Evolutionary conservation across 2,329 filamentous ascomycete species (phyloP).

Genomic region (Fusarium sp.): DNA sequence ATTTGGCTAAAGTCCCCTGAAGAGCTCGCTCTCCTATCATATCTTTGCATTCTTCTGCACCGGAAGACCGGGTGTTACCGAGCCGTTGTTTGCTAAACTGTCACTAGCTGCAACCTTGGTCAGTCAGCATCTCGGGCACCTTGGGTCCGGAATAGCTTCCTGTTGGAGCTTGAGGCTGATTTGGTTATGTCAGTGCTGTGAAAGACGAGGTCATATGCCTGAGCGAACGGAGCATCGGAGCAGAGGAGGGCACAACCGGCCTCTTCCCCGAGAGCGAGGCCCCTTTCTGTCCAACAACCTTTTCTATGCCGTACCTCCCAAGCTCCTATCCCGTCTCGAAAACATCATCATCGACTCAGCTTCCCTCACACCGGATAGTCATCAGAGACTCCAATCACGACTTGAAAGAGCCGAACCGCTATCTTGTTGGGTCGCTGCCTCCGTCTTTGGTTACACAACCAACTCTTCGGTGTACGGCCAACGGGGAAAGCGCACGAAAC

Average conservation of each 20-base stretch:
- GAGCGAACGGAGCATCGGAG: slow-evolving; percentile 1
- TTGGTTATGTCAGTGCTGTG: background rate
- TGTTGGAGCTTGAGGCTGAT: slow-evolving; percentile 18
- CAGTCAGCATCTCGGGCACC: background rate
- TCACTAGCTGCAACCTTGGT: slow-evolving; percentile 24
- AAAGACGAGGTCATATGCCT: background rate
- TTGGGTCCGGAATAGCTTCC: slow-evolving; percentile 30
- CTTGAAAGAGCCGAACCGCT: background rate
- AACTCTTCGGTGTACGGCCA: background rate
- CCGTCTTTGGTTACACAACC: slow-evolving; percentile 23
- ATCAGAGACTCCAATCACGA: slow-evolving; percentile 15
- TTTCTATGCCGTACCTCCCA: background rate
- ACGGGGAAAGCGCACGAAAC: background rate
- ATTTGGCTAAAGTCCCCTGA: background rate
- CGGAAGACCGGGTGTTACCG: slow-evolving; percentile 20
- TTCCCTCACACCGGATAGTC: slow-evolving; percentile 1
- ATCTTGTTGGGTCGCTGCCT: slow-evolving; percentile 13
- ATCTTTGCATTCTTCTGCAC: background rate
- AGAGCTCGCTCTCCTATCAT: slow-evolving; percentile 8
- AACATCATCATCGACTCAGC: background rate
- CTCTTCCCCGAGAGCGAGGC: background rate
- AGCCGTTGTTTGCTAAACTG: background rate
- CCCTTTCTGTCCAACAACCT: background rate
- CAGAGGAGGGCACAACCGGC: background rate
- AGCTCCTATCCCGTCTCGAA: background rate